A percentile compares a stretch with the other conserved stretches of the same genome.
These are phyloP conservation scores for Crassisporium funariophilum DNA, from an alignment of 768 basidiomycete species.

Conservation along the genomic window DNA sequence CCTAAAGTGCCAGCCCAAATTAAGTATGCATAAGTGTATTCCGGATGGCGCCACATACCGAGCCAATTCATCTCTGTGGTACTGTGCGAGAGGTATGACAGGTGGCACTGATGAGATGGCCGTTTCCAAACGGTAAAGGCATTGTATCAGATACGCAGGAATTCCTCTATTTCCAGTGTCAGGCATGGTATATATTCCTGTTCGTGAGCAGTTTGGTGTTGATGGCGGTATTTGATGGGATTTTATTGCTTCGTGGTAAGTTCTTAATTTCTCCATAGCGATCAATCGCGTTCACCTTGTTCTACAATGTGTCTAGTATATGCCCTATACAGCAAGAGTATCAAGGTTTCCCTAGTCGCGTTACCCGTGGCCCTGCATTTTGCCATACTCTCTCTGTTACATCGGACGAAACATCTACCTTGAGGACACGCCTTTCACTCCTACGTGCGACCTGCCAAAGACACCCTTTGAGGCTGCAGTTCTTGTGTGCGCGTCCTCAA, in stretches of 20 bases:
- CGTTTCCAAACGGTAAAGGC: too few relatives aligned
- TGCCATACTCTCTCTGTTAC: neutral
- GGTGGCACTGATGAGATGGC: too few relatives aligned
- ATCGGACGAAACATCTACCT: neutral
- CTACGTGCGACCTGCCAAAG: constrained; percentile 3
- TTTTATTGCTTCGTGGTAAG: constrained; percentile 10
- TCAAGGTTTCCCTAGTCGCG: neutral
- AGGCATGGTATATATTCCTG: constrained; percentile 7
- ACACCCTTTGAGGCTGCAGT: constrained; percentile 7
- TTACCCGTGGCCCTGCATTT: constrained; percentile 5
- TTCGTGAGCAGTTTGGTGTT: neutral
- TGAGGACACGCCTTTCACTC: constrained; percentile 3
- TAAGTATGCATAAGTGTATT: too few relatives aligned
- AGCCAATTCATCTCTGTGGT: too few relatives aligned
- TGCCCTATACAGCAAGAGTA: constrained; percentile 10
- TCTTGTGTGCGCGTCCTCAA: constrained; percentile 10
- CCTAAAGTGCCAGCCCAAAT: too few relatives aligned
- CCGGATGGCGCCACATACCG: too few relatives aligned
- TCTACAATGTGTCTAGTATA: constrained; percentile 7
- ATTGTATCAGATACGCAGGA: too few relatives aligned
- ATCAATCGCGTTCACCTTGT: too few relatives aligned
- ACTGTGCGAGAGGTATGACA: too few relatives aligned
- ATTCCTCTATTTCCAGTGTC: too few relatives aligned
- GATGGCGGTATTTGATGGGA: constrained; percentile 1
- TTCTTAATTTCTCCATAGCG: neutral